Evolutionary conservation across 2,329 filamentous ascomycete genomes (phyloP).

Genomic region (Fusarium temperatum): DNA sequence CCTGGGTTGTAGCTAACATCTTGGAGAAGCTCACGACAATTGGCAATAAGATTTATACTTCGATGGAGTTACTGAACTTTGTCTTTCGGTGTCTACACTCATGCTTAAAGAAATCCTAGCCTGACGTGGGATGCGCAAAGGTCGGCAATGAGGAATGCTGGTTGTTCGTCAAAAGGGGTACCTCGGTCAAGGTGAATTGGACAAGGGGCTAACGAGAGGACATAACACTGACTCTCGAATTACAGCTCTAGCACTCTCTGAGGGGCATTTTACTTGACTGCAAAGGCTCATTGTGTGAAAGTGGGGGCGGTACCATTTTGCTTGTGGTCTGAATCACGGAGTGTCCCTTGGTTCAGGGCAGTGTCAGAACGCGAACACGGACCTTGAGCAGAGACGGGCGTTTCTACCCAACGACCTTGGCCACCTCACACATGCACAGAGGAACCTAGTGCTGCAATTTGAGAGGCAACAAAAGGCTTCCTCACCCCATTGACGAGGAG

Average conservation of each 20-base stretch:
- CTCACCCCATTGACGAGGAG: rapidly evolving
- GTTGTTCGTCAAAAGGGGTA: not conserved
- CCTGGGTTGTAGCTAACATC: too few species aligned
- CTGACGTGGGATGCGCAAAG: rapidly evolving
- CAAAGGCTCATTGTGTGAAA: rapidly evolving
- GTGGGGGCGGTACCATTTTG: not conserved
- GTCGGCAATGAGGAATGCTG: not conserved
- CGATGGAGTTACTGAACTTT: rapidly evolving
- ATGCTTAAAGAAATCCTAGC: rapidly evolving
- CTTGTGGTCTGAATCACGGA: not conserved
- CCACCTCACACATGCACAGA: not conserved
- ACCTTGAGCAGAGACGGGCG: not conserved
- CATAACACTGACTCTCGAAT: rapidly evolving
- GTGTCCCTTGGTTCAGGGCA: not conserved
- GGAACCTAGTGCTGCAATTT: rapidly evolving
- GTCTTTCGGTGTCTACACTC: rapidly evolving
- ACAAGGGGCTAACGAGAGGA: rapidly evolving
- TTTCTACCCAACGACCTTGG: not conserved
- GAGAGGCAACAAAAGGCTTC: not conserved
- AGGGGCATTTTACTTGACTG: rapidly evolving
- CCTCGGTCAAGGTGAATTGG: not conserved
- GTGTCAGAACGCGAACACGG: not conserved
- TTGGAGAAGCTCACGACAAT: not conserved
- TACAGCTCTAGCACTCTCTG: rapidly evolving
- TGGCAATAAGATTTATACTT: rapidly evolving